phyloP scores from a whole-genome alignment of 164 flowering plant species.

The Amborella trichopoda region DNA sequence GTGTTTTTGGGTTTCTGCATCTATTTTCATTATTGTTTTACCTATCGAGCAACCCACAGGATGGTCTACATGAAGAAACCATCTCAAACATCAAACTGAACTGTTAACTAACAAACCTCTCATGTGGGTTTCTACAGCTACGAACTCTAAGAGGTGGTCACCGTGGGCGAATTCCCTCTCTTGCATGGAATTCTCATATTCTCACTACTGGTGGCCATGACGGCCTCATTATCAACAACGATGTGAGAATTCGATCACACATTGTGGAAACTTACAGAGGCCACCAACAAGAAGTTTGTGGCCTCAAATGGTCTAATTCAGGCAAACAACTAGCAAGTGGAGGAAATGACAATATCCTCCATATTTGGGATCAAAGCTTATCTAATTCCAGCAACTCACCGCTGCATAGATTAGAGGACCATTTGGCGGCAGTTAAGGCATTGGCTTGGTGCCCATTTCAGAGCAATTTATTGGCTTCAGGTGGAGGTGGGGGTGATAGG shows the following conservation, averaged over 20 bases:
- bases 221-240: background rate
- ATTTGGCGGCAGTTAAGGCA: constrained; percentile 58
- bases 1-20: too few relatives aligned
- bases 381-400: constrained; percentile 26
- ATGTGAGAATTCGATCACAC: constrained; percentile 3
- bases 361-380: too few relatives aligned
- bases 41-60: too few relatives aligned
- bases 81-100: too few relatives aligned
- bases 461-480: constrained; percentile 46
- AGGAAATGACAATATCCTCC: constrained; percentile 3
- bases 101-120: background rate
- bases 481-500: constrained; percentile 49
- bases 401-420: constrained; percentile 58
- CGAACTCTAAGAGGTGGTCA: constrained; percentile 2
- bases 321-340: constrained; percentile 8
- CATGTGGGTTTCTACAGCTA: background rate
- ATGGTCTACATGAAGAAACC: too few relatives aligned
- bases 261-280: background rate
- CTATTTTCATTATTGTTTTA: too few relatives aligned
- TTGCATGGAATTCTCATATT: constrained; percentile 4
- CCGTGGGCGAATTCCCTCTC: background rate
- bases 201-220: constrained; percentile 4
- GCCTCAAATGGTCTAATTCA: constrained; percentile 5
- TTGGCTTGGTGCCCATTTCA: constrained; percentile 71
- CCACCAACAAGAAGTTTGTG: constrained; percentile 9